Evolutionary conservation across 768 basidiomycete genomes (phyloP).

Genomic region (Royoungia palumana): DNA sequence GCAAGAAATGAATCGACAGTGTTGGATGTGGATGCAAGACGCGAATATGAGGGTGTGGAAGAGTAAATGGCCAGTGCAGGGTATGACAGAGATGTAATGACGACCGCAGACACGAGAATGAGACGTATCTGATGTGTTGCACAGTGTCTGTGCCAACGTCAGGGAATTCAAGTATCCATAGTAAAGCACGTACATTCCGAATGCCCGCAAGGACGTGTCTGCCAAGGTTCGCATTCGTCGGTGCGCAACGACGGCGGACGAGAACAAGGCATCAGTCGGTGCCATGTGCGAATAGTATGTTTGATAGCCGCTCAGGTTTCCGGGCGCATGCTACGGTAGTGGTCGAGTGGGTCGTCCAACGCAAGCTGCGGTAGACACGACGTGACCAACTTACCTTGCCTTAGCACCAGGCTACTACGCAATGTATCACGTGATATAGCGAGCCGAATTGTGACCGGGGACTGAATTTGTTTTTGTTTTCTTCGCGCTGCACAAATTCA

Average conservation of each 20-base stretch:
- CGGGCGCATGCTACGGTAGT: constrained; percentile 14
- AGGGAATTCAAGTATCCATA: not conserved
- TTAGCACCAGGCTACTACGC: no score
- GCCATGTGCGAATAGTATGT: constrained; percentile 20
- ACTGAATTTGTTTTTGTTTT: no score
- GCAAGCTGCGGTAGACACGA: no score
- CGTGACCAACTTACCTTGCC: no score
- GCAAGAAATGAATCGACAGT: constrained; percentile 64
- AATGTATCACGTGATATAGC: constrained; percentile 16
- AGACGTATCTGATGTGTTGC: constrained; percentile 88
- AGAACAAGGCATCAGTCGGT: constrained; percentile 15
- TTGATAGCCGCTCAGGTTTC: constrained; percentile 10
- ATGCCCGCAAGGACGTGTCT: constrained; percentile 59
- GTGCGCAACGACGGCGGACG: constrained; percentile 17
- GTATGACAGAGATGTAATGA: constrained; percentile 86
- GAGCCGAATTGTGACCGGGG: not conserved
- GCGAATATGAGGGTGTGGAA: constrained; percentile 63
- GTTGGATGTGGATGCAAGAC: constrained; percentile 47
- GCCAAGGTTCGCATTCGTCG: constrained; percentile 39
- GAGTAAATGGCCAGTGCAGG: constrained; percentile 86
- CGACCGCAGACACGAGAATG: constrained; percentile 81
- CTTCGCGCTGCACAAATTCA: no score
- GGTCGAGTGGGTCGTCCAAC: not conserved
- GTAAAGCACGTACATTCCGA: constrained; percentile 67
- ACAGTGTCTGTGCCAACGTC: constrained; percentile 58